Conservation (phyloP, 768 basidiomycete species). For the Russula sp. region DNA sequence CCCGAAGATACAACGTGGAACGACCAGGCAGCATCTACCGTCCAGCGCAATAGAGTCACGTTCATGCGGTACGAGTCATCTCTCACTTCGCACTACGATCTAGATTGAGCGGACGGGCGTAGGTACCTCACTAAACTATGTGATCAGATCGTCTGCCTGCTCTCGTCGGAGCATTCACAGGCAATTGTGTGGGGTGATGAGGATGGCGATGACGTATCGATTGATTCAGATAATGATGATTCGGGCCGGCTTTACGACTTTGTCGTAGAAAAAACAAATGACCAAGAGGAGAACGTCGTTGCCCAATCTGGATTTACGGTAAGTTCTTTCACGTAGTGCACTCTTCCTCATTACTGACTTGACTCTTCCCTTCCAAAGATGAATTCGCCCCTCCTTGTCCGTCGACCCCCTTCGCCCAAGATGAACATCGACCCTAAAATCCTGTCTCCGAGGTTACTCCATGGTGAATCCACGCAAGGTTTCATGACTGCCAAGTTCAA, state of each 20-base stretch:
- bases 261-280: conserved; percentile 48
- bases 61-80: conserved; percentile 48
- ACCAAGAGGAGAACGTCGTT: conserved; percentile 46
- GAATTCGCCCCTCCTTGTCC: not conserved
- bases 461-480: conserved; percentile 22
- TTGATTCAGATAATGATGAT: conserved; percentile 36
- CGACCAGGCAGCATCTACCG: conserved; percentile 38
- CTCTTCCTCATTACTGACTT: not conserved
- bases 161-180: conserved; percentile 42
- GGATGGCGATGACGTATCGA: conserved; percentile 21
- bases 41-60: conserved; percentile 47
- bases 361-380: not conserved
- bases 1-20: conserved; percentile 55
- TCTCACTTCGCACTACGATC: not conserved
- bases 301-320: conserved; percentile 42
- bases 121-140: conserved; percentile 24
- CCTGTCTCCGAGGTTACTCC: conserved; percentile 10
- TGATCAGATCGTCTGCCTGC: conserved; percentile 48
- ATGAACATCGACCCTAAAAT: not conserved
- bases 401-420: not conserved
- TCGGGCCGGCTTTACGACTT: conserved; percentile 46
- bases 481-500: conserved; percentile 16
- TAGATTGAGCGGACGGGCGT: not conserved
- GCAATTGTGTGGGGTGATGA: conserved; percentile 40
- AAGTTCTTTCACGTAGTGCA: not conserved